A percentile compares a stretch with the other conserved stretches of the same genome.
Evolutionary conservation across 495 filamentous ascomycete genomes (phyloP).

Genomic region (Trichocladium uniseriatum): DNA sequence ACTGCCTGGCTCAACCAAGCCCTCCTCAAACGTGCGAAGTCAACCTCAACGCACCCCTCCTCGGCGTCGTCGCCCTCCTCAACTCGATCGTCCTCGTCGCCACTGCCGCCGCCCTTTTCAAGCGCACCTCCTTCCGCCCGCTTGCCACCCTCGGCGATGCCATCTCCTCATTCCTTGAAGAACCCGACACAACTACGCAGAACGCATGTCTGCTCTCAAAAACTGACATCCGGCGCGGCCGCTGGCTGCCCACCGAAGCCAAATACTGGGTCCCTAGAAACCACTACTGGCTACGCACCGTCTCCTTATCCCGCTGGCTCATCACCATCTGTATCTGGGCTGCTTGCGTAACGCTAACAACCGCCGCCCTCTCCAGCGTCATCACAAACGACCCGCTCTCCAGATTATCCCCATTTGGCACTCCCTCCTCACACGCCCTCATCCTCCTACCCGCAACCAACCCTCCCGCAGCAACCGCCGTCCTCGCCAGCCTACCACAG

Average conservation of each 20-base stretch:
- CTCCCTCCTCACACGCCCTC: too few relatives aligned
- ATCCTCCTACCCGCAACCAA: conserved; percentile 10
- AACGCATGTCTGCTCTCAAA: conserved; percentile 34
- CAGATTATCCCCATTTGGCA: too few relatives aligned
- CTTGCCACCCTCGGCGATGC: conserved; percentile 39
- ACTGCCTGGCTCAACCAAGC: conserved; percentile 27
- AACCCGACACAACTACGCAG: conserved; percentile 30
- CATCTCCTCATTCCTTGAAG: conserved; percentile 36
- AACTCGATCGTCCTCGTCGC: conserved; percentile 31
- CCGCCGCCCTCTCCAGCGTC: conserved; percentile 27
- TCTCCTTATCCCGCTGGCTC: conserved; percentile 30
- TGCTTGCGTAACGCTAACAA: conserved; percentile 18
- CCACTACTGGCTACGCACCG: conserved; percentile 35
- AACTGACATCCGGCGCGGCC: conserved; percentile 28
- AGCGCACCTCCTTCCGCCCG: conserved; percentile 26
- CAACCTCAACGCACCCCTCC: conserved; percentile 32
- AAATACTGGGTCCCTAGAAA: conserved; percentile 32
- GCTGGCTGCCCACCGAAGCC: conserved; percentile 27
- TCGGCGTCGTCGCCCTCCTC: conserved; percentile 31
- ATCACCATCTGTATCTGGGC: conserved; percentile 24
- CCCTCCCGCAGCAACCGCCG: conserved; percentile 14
- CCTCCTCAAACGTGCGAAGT: conserved; percentile 27
- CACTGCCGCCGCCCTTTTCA: conserved; percentile 29
- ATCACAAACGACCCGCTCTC: too few relatives aligned
- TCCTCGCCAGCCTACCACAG: conserved; percentile 32